A percentile compares a stretch with the other conserved stretches of the same genome.
Evolutionary conservation across 306 rosid genomes (phyloP).

Genomic region (Astragalus glycyphyllos): DNA sequence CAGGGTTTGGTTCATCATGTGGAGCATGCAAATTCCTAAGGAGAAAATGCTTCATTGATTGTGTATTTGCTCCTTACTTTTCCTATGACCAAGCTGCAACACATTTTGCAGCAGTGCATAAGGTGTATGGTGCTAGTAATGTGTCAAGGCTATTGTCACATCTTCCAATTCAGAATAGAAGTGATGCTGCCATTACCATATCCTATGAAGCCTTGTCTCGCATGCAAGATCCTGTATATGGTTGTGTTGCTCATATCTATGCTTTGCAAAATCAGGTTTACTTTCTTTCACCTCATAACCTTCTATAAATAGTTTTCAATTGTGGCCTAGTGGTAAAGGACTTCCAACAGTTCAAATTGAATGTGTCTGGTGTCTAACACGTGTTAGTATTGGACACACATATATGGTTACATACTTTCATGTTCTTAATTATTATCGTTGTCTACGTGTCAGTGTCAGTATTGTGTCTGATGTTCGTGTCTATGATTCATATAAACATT

Average conservation of each 20-base stretch:
- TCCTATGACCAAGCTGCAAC: constrained; percentile 74
- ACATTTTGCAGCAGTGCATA: constrained; percentile 87
- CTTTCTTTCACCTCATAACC: neutral
- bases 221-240: constrained; percentile 77
- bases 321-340: too few relatives aligned
- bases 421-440: too few relatives aligned
- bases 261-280: constrained; percentile 83
- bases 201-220: constrained; percentile 86
- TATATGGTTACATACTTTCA: too few relatives aligned
- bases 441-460: too few relatives aligned
- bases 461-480: too few relatives aligned
- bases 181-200: constrained; percentile 77
- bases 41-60: constrained; percentile 71
- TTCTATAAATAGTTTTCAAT: too few relatives aligned
- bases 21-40: constrained; percentile 92
- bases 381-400: too few relatives aligned
- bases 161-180: constrained; percentile 69
- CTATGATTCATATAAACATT: neutral
- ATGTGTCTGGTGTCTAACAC: too few relatives aligned
- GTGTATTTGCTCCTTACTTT: constrained; percentile 86
- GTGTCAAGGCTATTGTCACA: constrained; percentile 72
- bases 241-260: constrained; percentile 83
- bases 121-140: constrained; percentile 87
- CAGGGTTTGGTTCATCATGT: constrained; percentile 77
- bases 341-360: too few relatives aligned